Evolutionary conservation across 768 basidiomycete genomes (phyloP).

Genomic region (Galerina sulciceps): DNA sequence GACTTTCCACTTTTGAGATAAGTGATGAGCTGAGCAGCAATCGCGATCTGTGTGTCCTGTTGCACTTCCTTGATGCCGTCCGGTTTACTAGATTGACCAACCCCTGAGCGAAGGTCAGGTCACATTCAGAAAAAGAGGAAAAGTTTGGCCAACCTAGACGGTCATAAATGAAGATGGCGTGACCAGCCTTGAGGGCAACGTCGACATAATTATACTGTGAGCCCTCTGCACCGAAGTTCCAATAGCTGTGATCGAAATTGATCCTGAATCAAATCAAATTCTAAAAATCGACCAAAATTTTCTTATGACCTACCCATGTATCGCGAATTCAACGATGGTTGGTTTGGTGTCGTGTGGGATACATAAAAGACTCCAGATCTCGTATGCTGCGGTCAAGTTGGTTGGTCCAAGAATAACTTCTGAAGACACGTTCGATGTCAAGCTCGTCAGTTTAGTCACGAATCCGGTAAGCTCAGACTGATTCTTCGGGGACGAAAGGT

Average conservation of each 20-base stretch:
- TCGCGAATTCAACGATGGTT: conserved; percentile 19
- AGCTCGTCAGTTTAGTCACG: conserved; percentile 2
- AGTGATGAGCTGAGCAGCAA: conserved; percentile 19
- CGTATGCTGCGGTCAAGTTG: conserved; percentile 6
- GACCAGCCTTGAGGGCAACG: conserved; percentile 19
- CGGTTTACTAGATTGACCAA: conserved; percentile 25
- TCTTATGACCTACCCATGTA: conserved; percentile 23
- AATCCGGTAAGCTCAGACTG: conserved; percentile 10
- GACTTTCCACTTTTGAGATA: conserved; percentile 7
- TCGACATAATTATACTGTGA: conserved; percentile 26
- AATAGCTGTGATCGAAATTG: conserved; percentile 28
- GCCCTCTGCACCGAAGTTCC: conserved; percentile 22
- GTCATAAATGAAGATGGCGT: conserved; percentile 24
- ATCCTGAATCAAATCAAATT: conserved; percentile 5
- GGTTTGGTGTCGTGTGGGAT: conserved; percentile 6
- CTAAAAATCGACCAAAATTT: too few species aligned
- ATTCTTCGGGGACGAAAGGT: conserved; percentile 3
- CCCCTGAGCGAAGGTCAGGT: conserved; percentile 9
- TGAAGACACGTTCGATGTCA: conserved; percentile 4
- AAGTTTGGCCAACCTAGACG: conserved; percentile 18
- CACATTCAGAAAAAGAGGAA: background rate
- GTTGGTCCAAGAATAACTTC: background rate
- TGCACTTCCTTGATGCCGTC: conserved; percentile 28
- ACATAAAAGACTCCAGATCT: conserved; percentile 16
- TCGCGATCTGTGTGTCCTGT: conserved; percentile 19